A percentile compares a stretch with the other conserved stretches of the same genome.
These are phyloP conservation scores for Elymus sibiricus DNA, from an alignment of 176 grass and related monocot genomes.

Conservation along the genomic window DNA sequence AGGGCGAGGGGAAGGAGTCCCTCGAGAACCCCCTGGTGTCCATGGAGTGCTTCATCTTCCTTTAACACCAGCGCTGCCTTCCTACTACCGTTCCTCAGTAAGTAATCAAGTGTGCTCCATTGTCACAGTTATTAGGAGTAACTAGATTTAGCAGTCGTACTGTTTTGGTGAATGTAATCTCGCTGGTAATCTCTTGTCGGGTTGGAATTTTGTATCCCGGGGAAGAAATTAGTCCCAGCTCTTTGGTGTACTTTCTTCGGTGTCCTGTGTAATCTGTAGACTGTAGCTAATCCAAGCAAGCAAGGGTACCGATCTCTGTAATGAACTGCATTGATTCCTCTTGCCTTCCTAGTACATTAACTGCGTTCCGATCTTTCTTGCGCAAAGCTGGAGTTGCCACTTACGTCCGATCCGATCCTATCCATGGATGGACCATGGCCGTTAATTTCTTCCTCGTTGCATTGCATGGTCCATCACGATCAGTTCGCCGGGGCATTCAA, in stretches of 20 bases:
- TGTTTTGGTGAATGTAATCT: neutral
- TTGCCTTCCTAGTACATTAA: neutral
- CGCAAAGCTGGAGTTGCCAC: neutral
- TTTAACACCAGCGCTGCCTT: conserved; percentile 9
- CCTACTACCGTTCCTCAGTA: neutral
- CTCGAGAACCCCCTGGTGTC: conserved; percentile 84
- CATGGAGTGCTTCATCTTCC: conserved; percentile 96
- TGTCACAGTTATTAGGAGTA: neutral
- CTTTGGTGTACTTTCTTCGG: neutral
- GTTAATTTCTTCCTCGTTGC: neutral
- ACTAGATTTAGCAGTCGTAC: neutral
- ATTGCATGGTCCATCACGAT: conserved; percentile 1
- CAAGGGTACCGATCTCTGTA: neutral
- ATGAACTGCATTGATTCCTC: neutral
- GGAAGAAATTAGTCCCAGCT: neutral
- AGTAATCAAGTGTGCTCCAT: neutral
- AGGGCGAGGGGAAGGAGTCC: conserved; percentile 57
- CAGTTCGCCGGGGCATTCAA: neutral
- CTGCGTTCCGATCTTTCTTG: neutral
- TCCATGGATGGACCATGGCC: neutral
- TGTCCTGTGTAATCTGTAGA: neutral
- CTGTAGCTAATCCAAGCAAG: neutral
- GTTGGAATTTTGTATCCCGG: neutral
- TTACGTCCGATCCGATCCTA: neutral
- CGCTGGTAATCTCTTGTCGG: neutral